Conservation (phyloP, 2,329 filamentous ascomycete species). For the Cercospora sp. region DNA sequence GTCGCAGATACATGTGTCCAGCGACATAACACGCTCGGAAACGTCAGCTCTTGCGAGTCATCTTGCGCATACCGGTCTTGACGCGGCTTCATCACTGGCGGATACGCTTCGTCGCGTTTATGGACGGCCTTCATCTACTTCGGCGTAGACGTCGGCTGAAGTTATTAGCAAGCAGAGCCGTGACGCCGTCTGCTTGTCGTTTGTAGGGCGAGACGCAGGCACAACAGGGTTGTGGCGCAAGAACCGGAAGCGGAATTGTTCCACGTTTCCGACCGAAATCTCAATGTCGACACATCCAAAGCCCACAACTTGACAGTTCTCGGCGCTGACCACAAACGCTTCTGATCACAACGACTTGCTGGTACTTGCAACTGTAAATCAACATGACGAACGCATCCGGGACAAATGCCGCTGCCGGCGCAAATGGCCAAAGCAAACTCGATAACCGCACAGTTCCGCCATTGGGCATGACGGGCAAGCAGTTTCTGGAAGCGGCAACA, state of each 20-base stretch:
- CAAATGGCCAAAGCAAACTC: slow-evolving; percentile 16
- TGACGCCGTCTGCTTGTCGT: neutral
- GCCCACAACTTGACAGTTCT: neutral
- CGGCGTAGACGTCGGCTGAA: neutral
- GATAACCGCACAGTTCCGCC: slow-evolving; percentile 37
- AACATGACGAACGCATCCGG: neutral
- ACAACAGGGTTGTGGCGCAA: neutral
- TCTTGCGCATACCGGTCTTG: neutral
- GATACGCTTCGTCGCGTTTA: neutral
- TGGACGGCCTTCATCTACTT: neutral
- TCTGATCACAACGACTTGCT: neutral
- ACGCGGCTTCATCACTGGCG: neutral
- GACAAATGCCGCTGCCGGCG: slow-evolving; percentile 14
- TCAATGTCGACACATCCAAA: neutral
- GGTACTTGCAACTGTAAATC: neutral
- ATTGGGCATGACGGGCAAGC: slow-evolving; percentile 69
- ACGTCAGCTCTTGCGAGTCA: neutral
- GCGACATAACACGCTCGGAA: neutral
- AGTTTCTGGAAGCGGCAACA: slow-evolving; percentile 76
- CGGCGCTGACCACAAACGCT: neutral
- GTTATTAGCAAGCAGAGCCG: neutral
- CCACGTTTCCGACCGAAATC: slow-evolving; percentile 6
- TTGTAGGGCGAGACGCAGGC: neutral
- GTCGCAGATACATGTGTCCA: neutral
- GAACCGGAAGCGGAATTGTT: slow-evolving; percentile 5